Conservation (phyloP, 345 rosid genomes). For the Cardamine occulta region DNA sequence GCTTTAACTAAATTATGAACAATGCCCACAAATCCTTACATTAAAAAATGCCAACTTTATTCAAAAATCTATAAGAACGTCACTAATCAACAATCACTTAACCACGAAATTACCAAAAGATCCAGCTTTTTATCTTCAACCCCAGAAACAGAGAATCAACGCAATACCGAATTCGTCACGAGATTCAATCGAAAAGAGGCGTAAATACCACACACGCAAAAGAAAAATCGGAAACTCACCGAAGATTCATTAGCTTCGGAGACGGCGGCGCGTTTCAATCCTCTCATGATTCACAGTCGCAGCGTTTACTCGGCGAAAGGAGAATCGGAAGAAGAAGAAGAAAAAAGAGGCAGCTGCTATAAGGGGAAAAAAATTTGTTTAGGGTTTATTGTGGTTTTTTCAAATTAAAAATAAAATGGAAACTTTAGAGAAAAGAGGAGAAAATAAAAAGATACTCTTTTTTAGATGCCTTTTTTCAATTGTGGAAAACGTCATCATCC, state of each 20-base stretch:
- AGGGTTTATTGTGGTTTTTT: conserved; percentile 50
- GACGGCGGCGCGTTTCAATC: conserved; percentile 65
- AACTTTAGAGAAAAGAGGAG: conserved; percentile 19
- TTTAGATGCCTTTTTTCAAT: neutral
- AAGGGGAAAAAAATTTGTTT: conserved; percentile 23
- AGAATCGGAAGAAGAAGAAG: neutral
- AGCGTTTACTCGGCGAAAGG: conserved; percentile 24
- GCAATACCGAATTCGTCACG: conserved; percentile 16
- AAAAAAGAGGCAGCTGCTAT: conserved; percentile 24
- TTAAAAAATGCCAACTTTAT: conserved; percentile 20
- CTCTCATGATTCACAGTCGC: conserved; percentile 55
- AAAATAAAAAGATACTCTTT: conserved; percentile 16
- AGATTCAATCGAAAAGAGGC: conserved; percentile 10
- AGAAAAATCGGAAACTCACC: conserved; percentile 52
- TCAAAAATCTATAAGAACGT: neutral
- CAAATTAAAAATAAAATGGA: neutral
- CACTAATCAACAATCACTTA: neutral
- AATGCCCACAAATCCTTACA: conserved; percentile 22
- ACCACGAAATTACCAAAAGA: neutral
- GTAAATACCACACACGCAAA: neutral
- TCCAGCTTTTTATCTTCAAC: neutral
- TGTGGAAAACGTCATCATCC: conserved; percentile 13
- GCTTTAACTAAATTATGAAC: neutral
- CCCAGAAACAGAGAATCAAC: conserved; percentile 3
- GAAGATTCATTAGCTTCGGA: conserved; percentile 61